Evolutionary conservation across 1,284 basidiomycete species (phyloP), one percentile per base, ranked within the genome.

Genomic region (Malassezia vespertilionis): DNA sequence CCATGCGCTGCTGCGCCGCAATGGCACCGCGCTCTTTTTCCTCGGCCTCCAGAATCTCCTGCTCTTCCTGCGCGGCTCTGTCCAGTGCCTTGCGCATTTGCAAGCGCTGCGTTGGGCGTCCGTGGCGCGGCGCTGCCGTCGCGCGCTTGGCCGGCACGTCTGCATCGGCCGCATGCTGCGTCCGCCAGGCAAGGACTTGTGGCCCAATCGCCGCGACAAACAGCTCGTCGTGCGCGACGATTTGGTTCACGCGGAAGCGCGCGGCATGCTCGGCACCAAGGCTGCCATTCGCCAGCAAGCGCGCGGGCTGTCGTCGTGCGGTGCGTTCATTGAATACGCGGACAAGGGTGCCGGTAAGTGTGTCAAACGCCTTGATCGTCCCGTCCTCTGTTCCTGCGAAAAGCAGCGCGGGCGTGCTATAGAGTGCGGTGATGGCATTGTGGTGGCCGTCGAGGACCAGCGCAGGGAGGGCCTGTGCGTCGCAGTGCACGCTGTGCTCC

Each of bases 161-260:
- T 0, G n/a, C 15, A 8, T 78, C 81, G 3, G 80, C 79, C 51
- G 37, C 30, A 7, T 33, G 36, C 24, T 39, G 22, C 11, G 48
- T 44, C 18, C 77, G 77, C 81, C 83, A 87, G 1, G 80, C 77
- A 58, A 84, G 72, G 4, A 85, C 77, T 40, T 77, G 74, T 46
- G 76, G 77, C 2, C 81, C 84, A 8, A 83, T 77, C 31, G 75
- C 74, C 7, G 79, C 79, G 27, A 86, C 70, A 23, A 87, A 52
- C 12, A 79, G 72, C 32, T 86, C 81, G 34, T 75, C 74, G 42
- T 79, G 76, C 0, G 86, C 64, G 6, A 82, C 56, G 28, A 89
- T 80, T 58, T 79, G 78, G 20, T 72, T 74, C 12, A 86, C 82
- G 1, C 64, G 65, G 53, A 76, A 76, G 56, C 75, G 75, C 74